Evolutionary conservation across 352 stramenopile genomes (phyloP), one percentile per base, ranked within the genome.

Genomic region (Globisporangium abappressorium): DNA sequence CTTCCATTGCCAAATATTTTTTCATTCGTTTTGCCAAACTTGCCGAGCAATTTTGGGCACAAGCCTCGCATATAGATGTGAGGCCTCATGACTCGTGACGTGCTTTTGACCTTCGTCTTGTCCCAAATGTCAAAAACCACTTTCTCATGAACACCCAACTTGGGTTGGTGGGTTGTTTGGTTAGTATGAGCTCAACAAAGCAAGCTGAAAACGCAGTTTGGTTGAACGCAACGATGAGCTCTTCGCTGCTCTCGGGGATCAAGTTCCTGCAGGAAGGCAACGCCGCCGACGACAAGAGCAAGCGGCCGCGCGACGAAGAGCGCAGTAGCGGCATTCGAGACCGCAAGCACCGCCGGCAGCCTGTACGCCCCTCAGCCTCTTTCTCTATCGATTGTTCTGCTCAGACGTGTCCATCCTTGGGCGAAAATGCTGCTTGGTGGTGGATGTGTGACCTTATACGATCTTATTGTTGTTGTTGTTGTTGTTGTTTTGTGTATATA

Each of bases 161-260:
- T 26, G 24, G 24, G 24, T 26, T 26, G 24, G 24, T 26, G 24
- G 24, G 24, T 26, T 26, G 24, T 26, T 26, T 26, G 24, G 24
- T 26, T 26, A 26, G 24, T 26, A 26, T 26, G 24, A 26, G 24
- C 24, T 26, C 30, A 33, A 33, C 30, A 33, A 30, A 33, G 30
- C 30, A 33, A 33, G 0, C 5, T 33, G 30, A 33, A 33, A 33
- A 33, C 30, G 30, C 30, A 5, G 5, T 33, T 30, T 33, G 30
- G 30, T 3, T 33, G 30, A 33, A 33, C 30, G 30, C 34, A 12
- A 62, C 57, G 11, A 82, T 85, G 78, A 81, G 73, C 66, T 71
- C 78, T 56, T 80, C 74, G 43, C 60, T 94, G 57, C 68, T 94
- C 61, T 72, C 87, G 20, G 87, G 87, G 7, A 87, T 94, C 62